Evolutionary conservation across 2,329 filamentous ascomycete genomes (phyloP).

Genomic region (Pyrenochaeta sp.): DNA sequence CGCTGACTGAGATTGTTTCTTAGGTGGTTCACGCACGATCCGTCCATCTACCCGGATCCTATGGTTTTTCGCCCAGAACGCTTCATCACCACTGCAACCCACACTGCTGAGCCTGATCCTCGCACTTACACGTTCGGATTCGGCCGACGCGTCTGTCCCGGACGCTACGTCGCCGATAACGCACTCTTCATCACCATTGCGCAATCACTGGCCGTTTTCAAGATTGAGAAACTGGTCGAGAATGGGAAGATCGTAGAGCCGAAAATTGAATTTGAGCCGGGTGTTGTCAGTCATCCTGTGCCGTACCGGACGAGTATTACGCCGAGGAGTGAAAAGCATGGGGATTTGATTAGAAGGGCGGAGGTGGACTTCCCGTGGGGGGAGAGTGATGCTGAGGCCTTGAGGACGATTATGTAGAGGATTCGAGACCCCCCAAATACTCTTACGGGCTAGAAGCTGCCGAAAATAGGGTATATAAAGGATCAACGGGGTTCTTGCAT

Average conservation of each 20-base stretch:
- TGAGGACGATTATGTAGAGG: not conserved
- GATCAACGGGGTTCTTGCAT: too few relatives aligned
- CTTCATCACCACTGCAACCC: conserved; percentile 45
- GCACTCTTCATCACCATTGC: conserved; percentile 54
- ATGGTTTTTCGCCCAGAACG: conserved; percentile 57
- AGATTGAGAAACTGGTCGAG: conserved; percentile 50
- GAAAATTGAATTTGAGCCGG: conserved; percentile 43
- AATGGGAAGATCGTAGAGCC: conserved; percentile 50
- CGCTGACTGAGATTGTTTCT: not conserved
- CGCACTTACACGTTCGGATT: conserved; percentile 50
- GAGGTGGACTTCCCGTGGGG: conserved; percentile 46
- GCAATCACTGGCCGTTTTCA: conserved; percentile 59
- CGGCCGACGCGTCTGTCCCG: conserved; percentile 56
- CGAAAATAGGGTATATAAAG: too few relatives aligned
- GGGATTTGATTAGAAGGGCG: conserved; percentile 39
- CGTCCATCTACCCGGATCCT: conserved; percentile 47
- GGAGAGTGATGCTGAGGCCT: conserved; percentile 42
- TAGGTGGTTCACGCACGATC: conserved; percentile 56
- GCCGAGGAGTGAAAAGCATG: conserved; percentile 42
- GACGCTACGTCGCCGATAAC: conserved; percentile 52
- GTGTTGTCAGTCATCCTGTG: conserved; percentile 47
- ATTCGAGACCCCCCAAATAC: too few relatives aligned
- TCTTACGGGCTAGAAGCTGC: too few relatives aligned
- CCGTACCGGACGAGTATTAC: conserved; percentile 44
- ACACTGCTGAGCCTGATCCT: conserved; percentile 52